Conservation (phyloP, 2,329 filamentous ascomycete genomes). For the Fusarium longipes region DNA sequence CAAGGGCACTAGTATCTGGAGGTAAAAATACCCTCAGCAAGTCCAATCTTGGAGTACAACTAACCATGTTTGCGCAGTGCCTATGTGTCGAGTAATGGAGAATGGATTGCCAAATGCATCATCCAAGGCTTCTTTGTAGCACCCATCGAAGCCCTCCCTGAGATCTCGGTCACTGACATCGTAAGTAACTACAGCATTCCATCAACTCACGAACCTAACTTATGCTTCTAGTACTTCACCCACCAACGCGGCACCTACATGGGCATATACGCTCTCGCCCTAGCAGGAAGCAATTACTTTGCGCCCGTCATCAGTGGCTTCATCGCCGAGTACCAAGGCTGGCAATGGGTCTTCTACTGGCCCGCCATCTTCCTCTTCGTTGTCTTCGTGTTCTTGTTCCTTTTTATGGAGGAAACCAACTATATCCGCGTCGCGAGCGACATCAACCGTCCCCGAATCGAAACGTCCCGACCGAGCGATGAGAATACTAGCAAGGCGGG, state of each 20-base stretch:
- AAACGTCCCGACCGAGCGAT: not conserved
- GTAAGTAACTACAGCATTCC: constrained; percentile 22
- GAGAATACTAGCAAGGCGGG: constrained; percentile 1
- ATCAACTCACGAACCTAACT: fast-evolving
- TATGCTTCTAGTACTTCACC: constrained; percentile 48
- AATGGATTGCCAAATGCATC: constrained; percentile 60
- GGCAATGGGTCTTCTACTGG: constrained; percentile 58
- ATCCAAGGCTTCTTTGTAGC: constrained; percentile 58
- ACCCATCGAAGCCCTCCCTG: constrained; percentile 60
- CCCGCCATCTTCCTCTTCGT: constrained; percentile 54
- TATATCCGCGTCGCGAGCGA: constrained; percentile 54
- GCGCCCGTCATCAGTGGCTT: constrained; percentile 59
- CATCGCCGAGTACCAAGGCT: constrained; percentile 56
- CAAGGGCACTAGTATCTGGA: constrained; percentile 43
- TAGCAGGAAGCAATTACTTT: constrained; percentile 57
- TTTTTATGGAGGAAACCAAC: constrained; percentile 70
- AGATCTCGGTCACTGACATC: constrained; percentile 57
- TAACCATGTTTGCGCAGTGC: constrained; percentile 38
- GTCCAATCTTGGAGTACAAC: too few relatives aligned
- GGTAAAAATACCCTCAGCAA: constrained; percentile 10
- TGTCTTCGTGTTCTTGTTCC: constrained; percentile 57
- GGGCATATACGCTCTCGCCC: constrained; percentile 55
- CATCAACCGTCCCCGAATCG: not conserved
- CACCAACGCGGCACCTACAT: constrained; percentile 59
- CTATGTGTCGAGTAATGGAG: constrained; percentile 52